Evolutionary conservation across 2,329 filamentous ascomycete genomes (phyloP), one percentile per base, ranked within the genome.

Genomic region (Ophiocordyceps camponoti-leonardi): DNA sequence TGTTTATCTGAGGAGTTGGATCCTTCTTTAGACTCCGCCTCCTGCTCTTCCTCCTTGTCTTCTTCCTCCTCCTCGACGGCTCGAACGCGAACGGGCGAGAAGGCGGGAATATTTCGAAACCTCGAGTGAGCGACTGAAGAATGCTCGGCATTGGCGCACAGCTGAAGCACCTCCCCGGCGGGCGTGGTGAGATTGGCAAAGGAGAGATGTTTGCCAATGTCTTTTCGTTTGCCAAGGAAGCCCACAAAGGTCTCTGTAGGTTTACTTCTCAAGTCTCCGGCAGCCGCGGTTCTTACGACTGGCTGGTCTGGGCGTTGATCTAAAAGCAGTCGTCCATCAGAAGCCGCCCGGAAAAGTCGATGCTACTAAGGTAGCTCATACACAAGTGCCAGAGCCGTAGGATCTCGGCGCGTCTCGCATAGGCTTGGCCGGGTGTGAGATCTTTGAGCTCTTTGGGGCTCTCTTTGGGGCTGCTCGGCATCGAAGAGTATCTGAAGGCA

Each of bases 161-260:
- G 54, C 42, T 76, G 72, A 8, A 71, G 58, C 16, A 65, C 61
- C 41, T 69, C 52, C 4, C 62, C 57, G 0, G 59, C 60, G 0
- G 61, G 52, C 4, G 60, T 59, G 35, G 64, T 65, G 20, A 69
- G 57, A 52, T 81, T 72, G 43, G 79, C 79, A 56, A 94, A 94
- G 2, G 75, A 75, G 19, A 93, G 66, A 37, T 73, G 77, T 45
- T 79, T 79, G 26, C 77, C 78, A 20, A 87, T 67, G 53, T 84
- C 77, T 49, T 77, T 73, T 28, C 78, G 72, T 48, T 76, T 77
- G 23, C 78, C 77, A 1, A 94, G 61, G 53, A 88, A 92, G 19
- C 88, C 88, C 6, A 60, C 51, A 13, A 50, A 53, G 16, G 35
- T 37, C 35, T 37, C 35, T 10, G 11, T 18, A 10, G 16, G 5